Evolutionary conservation across 768 basidiomycete genomes (phyloP), one percentile per base, ranked within the genome.

Genomic region (Russula brevipes): DNA sequence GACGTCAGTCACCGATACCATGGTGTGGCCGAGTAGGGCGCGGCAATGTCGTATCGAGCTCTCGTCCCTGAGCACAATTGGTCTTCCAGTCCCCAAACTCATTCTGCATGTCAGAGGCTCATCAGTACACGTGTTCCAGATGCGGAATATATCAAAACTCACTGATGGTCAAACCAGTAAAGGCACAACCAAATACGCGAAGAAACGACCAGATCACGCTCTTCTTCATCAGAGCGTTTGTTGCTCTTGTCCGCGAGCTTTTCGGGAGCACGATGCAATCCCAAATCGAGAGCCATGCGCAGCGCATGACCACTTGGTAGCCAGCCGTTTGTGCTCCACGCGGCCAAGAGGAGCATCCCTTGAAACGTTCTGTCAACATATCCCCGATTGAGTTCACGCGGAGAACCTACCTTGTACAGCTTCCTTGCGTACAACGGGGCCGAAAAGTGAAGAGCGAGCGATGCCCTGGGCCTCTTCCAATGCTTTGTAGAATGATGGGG

Each of bases 101-200:
- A 94, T 90, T 73, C 91, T 93, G 61, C 38, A 60, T 66, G 61
- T 44, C 62, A 35, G 58, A 14, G 17, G 19, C 51, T 63, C 52
- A 53, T 65, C 52, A 53, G 39, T 63, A 72, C 58, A 33, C 12
- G 58, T 51, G 14, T 45, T 31, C 33, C 24, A 4, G 50, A 5
- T 54, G 45, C 17, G n/a, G 19, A 31, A 65, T 61, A 33, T 59
- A 49, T 30, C 9, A 58, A 59, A 36, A 79, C 88, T 65, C 69
- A 92, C 91, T 94, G 90, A 76, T 94, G 94, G 77, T 96, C 94
- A 70, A 96, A 93, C 91, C 93, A 93, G 73, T 95, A 96, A 47
- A 96, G 81, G 72, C 93, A 94, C 63, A 95, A 78, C 94, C 94
- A 97, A 65, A 95, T 93, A 55, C 94, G 82, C 2, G 93, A 91